Percentiles rank a stretch among this genome's conserved stretches.
Conservation (phyloP, 2,329 filamentous ascomycete genomes). For the Diaporthe capsici region DNA sequence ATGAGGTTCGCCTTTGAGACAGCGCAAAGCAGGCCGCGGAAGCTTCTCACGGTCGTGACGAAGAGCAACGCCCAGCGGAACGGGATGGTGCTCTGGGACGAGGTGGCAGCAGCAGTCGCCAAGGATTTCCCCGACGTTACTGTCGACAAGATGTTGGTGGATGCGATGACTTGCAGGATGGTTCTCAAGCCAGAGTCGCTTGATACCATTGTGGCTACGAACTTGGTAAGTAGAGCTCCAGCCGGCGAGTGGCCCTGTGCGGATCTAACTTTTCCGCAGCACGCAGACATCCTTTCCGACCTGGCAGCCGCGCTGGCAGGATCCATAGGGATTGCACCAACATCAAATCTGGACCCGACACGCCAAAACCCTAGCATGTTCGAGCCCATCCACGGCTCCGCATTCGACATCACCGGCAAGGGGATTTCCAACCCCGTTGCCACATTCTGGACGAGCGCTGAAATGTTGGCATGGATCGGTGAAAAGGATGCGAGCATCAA, state of each 20-base stretch:
- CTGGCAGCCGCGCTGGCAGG: slow-evolving; percentile 77
- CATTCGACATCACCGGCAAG: slow-evolving; percentile 68
- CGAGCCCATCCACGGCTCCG: slow-evolving; percentile 69
- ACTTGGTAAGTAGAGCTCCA: slow-evolving; percentile 56
- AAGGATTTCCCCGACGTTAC: slow-evolving; percentile 72
- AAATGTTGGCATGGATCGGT: slow-evolving; percentile 69
- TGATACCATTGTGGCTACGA: slow-evolving; percentile 75
- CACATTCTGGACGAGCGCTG: slow-evolving; percentile 67
- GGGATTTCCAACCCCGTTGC: slow-evolving; percentile 67
- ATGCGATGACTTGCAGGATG: slow-evolving; percentile 65
- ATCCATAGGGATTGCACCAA: slow-evolving; percentile 77
- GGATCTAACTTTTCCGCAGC: slow-evolving; percentile 41
- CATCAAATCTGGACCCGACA: slow-evolving; percentile 73
- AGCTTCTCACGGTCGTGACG: slow-evolving; percentile 73
- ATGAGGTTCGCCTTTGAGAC: slow-evolving; percentile 75
- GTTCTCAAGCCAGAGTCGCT: slow-evolving; percentile 69
- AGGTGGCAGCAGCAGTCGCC: slow-evolving; percentile 68
- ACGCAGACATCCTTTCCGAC: slow-evolving; percentile 76
- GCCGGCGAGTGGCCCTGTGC: neutral
- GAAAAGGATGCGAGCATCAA: slow-evolving; percentile 60
- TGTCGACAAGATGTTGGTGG: slow-evolving; percentile 75
- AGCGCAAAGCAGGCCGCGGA: slow-evolving; percentile 65
- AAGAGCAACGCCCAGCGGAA: slow-evolving; percentile 77
- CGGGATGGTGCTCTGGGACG: slow-evolving; percentile 78
- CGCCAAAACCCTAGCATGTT: slow-evolving; percentile 68